A percentile compares a stretch with the other conserved stretches of the same genome.
phyloP scores from a whole-genome alignment of 208 protist genomes.

The Phytomonas sp. region DNA sequence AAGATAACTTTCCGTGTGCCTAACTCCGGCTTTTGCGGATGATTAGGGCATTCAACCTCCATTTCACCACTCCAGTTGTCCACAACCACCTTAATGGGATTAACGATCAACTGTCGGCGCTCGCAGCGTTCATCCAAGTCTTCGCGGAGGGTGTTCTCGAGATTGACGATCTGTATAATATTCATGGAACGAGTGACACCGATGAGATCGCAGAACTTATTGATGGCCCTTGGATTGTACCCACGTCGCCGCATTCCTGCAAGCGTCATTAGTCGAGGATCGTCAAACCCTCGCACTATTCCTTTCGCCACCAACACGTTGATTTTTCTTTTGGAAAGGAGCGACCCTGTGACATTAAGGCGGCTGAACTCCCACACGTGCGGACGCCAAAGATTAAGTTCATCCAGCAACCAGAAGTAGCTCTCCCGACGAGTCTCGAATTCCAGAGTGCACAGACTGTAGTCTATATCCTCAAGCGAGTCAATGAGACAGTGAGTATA shows the following conservation, averaged over 20 bases:
- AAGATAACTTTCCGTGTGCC: slow-evolving; percentile 86
- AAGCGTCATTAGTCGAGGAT: slow-evolving; percentile 96
- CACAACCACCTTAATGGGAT: slow-evolving; percentile 95
- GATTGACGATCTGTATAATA: slow-evolving; percentile 88
- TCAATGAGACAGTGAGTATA: slow-evolving; percentile 99
- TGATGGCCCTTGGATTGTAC: slow-evolving; percentile 96
- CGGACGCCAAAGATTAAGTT: slow-evolving; percentile 88
- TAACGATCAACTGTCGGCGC: slow-evolving; percentile 86
- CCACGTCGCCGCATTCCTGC: slow-evolving; percentile 95
- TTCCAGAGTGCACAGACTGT: slow-evolving; percentile 99
- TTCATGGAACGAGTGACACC: slow-evolving; percentile 91
- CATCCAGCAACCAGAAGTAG: slow-evolving; percentile 95
- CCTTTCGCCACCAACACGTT: slow-evolving; percentile 92
- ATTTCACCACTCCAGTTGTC: slow-evolving; percentile 84
- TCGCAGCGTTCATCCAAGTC: slow-evolving; percentile 91
- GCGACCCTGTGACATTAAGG: slow-evolving; percentile 95
- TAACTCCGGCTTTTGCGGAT: slow-evolving; percentile 84
- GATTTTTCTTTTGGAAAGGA: slow-evolving; percentile 98
- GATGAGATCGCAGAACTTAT: slow-evolving; percentile 94
- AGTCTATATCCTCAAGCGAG: slow-evolving; percentile 99
- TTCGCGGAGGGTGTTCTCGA: slow-evolving; percentile 93
- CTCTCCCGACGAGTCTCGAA: slow-evolving; percentile 96
- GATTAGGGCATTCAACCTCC: slow-evolving; percentile 90
- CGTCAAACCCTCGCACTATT: slow-evolving; percentile 95
- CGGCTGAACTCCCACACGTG: slow-evolving; percentile 97